Evolutionary conservation across 768 basidiomycete species (phyloP), one percentile per base, ranked within the genome.

Genomic region (Pluteus cervinus): DNA sequence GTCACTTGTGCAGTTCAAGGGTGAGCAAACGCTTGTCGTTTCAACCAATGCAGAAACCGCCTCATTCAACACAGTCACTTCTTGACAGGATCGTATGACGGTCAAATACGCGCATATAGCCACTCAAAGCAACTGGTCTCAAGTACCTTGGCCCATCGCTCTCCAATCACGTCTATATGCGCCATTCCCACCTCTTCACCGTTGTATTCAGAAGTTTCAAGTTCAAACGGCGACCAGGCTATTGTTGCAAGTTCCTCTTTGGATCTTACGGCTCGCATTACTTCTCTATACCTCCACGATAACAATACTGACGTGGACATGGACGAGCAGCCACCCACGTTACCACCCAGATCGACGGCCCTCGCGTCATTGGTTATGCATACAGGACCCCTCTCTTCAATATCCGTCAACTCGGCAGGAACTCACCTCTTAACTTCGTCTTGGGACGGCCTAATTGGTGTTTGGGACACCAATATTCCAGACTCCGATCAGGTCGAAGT

Each of bases 381-480:
- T 57, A 87, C 86, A 2, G 73, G 75, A 0, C 80, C 91, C 0
- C 61, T 97, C 23, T 81, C 92, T 0, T 82, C 79, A 8, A 63
- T 97, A 26, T 50, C 77, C 0, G 56, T 81, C 0, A 75, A 76
- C 39, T 24, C 55, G 6, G 49, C 67, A 7, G 79, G 84, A 2
- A 64, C 72, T 2, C 73, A 80, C 41, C 63, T 98, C 12, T 65
- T 98, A 23, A 91, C 90, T 0, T 73, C 85, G 0, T 86, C 86
- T 0, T 93, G 91, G 90, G 93, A 99, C 50, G 70, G 75, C 7
- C 67, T 91, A 11, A 70, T 98, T 39, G 88, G 90, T 2, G 49
- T 92, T 4, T 98, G 82, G 83, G 78, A 82, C 43, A 79, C 79
- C 3, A 50, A 54, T 1, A 65, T 85, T 23, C 81, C 88, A 0